phyloP scores from a whole-genome alignment of 495 filamentous ascomycete species.

The Daldinia loculata region DNA sequence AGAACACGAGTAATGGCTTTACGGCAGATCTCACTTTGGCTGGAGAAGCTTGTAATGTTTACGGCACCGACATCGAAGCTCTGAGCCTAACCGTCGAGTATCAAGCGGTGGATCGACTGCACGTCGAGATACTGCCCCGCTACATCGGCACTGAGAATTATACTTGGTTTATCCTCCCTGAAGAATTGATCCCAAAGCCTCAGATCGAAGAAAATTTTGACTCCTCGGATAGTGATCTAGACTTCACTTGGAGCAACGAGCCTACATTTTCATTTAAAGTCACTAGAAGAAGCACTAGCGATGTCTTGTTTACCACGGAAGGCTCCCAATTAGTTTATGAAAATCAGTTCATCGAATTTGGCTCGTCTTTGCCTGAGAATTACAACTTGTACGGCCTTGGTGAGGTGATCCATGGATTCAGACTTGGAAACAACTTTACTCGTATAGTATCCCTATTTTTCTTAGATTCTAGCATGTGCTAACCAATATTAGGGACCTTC shows the following conservation, averaged over 20 bases:
- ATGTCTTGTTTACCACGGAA: constrained; percentile 80
- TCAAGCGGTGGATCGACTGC: constrained; percentile 73
- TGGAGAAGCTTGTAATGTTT: constrained; percentile 73
- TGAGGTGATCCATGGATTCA: constrained; percentile 78
- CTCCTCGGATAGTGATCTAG: constrained; percentile 53
- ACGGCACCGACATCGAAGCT: constrained; percentile 72
- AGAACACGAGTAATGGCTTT: constrained; percentile 56
- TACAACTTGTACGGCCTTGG: constrained; percentile 87
- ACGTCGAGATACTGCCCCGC: constrained; percentile 79
- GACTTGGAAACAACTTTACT: constrained; percentile 76
- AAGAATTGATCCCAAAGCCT: constrained; percentile 69
- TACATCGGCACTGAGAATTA: constrained; percentile 69
- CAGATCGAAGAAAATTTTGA: constrained; percentile 51
- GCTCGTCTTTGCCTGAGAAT: constrained; percentile 72
- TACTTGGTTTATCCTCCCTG: constrained; percentile 73
- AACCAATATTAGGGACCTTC: constrained; percentile 60
- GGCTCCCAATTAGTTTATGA: constrained; percentile 76
- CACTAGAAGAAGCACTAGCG: constrained; percentile 65
- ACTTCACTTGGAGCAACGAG: constrained; percentile 68
- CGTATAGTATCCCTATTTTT: constrained; percentile 53
- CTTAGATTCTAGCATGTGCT: background rate
- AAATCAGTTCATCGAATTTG: constrained; percentile 81
- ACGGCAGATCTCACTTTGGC: constrained; percentile 72
- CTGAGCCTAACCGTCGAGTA: constrained; percentile 76
- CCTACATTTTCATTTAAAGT: constrained; percentile 81